A percentile compares a stretch with the other conserved stretches of the same genome.
Conservation (phyloP, 179 eudicot genomes). For the Spergularia azorica region DNA sequence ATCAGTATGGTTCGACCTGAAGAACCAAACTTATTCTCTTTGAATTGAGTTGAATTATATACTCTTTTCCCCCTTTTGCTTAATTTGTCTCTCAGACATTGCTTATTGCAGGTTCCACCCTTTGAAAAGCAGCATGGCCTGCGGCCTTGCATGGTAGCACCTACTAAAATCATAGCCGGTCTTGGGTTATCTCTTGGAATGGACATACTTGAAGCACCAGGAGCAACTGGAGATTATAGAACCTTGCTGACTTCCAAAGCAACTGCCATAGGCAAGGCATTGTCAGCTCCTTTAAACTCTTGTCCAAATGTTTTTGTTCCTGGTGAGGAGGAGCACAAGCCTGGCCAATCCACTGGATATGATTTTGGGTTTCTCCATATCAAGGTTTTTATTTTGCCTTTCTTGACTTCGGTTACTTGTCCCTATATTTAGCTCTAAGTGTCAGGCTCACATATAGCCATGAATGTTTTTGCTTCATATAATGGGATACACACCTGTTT, state of each 20-base stretch:
- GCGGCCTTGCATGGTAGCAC: constrained; percentile 98
- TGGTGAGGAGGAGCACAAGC: constrained; percentile 84
- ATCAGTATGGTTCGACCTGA: too few species aligned
- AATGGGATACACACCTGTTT: too few species aligned
- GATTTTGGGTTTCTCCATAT: constrained; percentile 98
- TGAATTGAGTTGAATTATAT: too few species aligned
- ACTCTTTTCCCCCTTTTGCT: neutral
- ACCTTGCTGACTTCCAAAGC: constrained; percentile 89
- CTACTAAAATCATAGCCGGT: constrained; percentile 96
- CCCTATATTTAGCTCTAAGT: neutral
- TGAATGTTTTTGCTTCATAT: constrained; percentile 1
- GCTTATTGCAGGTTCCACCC: constrained; percentile 62
- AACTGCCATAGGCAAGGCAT: constrained; percentile 83
- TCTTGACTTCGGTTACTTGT: neutral
- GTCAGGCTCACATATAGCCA: neutral
- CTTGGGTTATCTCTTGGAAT: constrained; percentile 94
- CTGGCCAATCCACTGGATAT: constrained; percentile 79
- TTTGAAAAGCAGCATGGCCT: constrained; percentile 76
- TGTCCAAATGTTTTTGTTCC: constrained; percentile 86
- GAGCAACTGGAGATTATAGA: constrained; percentile 96
- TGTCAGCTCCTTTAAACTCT: constrained; percentile 71
- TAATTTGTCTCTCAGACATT: constrained; percentile 11
- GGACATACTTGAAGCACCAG: constrained; percentile 97
- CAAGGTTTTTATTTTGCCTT: constrained; percentile 52
- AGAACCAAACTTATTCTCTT: too few species aligned